Evolutionary conservation across 1,284 basidiomycete genomes (phyloP), one percentile per base, ranked within the genome.

Genomic region (Trametes hirsuta): DNA sequence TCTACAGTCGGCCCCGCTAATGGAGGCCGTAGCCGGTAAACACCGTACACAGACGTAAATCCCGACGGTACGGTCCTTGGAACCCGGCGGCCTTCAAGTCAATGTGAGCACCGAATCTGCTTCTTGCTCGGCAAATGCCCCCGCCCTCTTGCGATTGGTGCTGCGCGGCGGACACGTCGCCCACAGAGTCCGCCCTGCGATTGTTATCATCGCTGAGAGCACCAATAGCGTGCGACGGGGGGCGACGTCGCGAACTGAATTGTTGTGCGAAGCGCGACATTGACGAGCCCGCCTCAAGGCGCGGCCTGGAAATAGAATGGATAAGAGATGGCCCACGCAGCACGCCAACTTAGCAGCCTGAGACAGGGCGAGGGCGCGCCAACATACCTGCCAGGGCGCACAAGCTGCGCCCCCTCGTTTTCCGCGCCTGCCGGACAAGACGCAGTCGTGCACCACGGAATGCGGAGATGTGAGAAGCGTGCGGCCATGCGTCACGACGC

Each of bases 381-480:
- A 21, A n/a, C 35, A n/a, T 25, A 39, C 35, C 15, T 40, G 52
- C n/a, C 52, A 53, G 34, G 35, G 30, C 18, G 18, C 25, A 22
- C 42, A 39, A 24, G 6, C 42, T 0, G 12, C 21, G 14, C 5
- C 14, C 36, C n/a, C 42, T 22, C 52, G 41, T 15, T 36, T 34
- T 42, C 46, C 47, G 46, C 53, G 39, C 39, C 2, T 42, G 25
- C 53, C 47, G 46, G 37, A 55, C 46, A 42, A 35, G 30, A 41
- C 12, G 30, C 40, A n/a, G 18, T 12, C 39, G 39, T 21, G 30
- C 18, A 14, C 46, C 36, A 36, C 53, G 46, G 53, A 55, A 55
- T 14, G 47, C 53, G 47, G 46, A 55, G 35, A 48, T 55, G 53
- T 53, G 53, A 55, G 53, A 55, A 55, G 47, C 42, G 35, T 25